phyloP scores from a whole-genome alignment of 371 early-diverging fungal species.

The Rhizopus sp. region DNA sequence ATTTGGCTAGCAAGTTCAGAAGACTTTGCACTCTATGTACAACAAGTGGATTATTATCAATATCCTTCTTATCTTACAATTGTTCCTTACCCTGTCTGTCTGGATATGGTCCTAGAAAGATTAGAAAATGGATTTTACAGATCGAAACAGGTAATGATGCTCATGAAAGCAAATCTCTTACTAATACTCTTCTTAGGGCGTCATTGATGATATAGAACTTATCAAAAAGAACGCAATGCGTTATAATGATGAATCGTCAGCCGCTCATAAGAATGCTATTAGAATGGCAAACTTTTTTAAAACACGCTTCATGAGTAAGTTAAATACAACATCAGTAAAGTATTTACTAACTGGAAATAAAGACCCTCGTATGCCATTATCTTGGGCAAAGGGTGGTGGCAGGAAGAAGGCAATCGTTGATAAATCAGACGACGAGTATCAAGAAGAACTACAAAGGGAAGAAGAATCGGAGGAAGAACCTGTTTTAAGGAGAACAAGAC shows the following conservation, averaged over 20 bases:
- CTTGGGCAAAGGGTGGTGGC: slow-evolving; percentile 29
- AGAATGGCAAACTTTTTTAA: slow-evolving; percentile 62
- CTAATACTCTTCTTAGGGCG: slow-evolving; percentile 34
- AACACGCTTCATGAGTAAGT: slow-evolving; percentile 48
- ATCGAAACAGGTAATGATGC: slow-evolving; percentile 44
- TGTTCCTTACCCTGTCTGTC: slow-evolving; percentile 74
- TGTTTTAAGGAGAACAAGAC: slow-evolving; percentile 15
- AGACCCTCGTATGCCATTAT: slow-evolving; percentile 52
- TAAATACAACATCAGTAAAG: background rate
- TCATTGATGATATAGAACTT: slow-evolving; percentile 67
- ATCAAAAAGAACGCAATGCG: slow-evolving; percentile 69
- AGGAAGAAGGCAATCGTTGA: slow-evolving; percentile 26
- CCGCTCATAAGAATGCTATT: slow-evolving; percentile 59
- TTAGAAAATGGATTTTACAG: slow-evolving; percentile 64
- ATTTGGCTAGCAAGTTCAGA: slow-evolving; percentile 35
- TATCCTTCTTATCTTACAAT: slow-evolving; percentile 66
- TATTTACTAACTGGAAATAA: background rate
- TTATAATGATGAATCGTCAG: slow-evolving; percentile 67
- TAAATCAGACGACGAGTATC: slow-evolving; percentile 53
- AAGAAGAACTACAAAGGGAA: slow-evolving; percentile 33
- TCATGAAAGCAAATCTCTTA: background rate
- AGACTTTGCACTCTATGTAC: slow-evolving; percentile 64
- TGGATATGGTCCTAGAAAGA: slow-evolving; percentile 61
- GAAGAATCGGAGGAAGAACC: slow-evolving; percentile 35
- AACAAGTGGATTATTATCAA: slow-evolving; percentile 65